Percentiles rank a stretch among this genome's conserved stretches.
Evolutionary conservation across 768 basidiomycete species (phyloP).

Genomic region (Artomyces pyxidatus): DNA sequence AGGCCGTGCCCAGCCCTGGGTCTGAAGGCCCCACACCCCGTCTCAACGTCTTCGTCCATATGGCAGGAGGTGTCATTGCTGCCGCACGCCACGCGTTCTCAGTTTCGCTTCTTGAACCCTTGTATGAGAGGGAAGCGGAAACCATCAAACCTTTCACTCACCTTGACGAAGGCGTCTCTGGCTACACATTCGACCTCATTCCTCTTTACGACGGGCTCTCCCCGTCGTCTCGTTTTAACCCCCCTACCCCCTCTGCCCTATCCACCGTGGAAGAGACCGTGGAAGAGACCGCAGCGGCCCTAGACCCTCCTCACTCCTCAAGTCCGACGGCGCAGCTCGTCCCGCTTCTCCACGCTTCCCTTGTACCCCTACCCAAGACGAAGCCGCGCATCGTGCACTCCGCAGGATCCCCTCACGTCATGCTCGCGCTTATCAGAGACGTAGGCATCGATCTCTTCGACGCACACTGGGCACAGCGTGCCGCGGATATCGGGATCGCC

Average conservation of each 20-base stretch:
- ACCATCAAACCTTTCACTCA: conserved; percentile 40
- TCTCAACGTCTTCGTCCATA: conserved; percentile 55
- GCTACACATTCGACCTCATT: conserved; percentile 66
- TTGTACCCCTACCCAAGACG: conserved; percentile 37
- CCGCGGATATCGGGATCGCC: conserved; percentile 63
- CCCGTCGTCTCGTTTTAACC: neutral
- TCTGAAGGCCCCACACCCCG: conserved; percentile 12
- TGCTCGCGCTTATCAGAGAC: conserved; percentile 53
- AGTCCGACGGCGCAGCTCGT: conserved; percentile 22
- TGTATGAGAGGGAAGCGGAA: conserved; percentile 48
- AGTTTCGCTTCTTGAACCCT: conserved; percentile 42
- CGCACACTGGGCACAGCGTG: conserved; percentile 58
- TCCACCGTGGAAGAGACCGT: neutral
- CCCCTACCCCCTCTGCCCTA: neutral
- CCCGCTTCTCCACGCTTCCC: conserved; percentile 51
- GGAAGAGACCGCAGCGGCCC: neutral
- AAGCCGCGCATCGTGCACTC: conserved; percentile 61
- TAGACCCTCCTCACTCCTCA: conserved; percentile 1
- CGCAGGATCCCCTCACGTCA: conserved; percentile 60
- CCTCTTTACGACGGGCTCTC: conserved; percentile 32
- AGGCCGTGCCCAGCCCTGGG: conserved; percentile 16
- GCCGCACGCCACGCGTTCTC: conserved; percentile 62
- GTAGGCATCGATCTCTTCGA: conserved; percentile 76
- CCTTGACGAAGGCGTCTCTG: conserved; percentile 62
- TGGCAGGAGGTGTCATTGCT: conserved; percentile 52